phyloP scores from a whole-genome alignment of 257 asterid genomes.

The Solanum paucissectum region DNA sequence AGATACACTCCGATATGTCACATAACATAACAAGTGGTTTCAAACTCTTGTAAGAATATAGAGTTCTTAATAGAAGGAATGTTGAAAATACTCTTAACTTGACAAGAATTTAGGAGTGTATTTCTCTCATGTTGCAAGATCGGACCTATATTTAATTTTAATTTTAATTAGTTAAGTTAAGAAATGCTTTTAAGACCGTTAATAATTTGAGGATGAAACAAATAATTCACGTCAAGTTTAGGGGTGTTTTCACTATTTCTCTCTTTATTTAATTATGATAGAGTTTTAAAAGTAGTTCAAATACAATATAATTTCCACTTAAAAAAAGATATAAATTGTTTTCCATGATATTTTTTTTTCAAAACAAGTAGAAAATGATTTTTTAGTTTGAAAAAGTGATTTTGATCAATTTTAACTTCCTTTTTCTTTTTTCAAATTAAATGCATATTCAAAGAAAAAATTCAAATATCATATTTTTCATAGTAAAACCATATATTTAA shows the following conservation, averaged over 20 bases:
- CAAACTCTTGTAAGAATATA: too few relatives aligned
- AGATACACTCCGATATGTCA: fast-evolving
- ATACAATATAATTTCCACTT: neutral
- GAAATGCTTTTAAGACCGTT: fast-evolving
- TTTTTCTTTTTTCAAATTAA: fast-evolving
- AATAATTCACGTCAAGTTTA: too few relatives aligned
- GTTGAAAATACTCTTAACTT: too few relatives aligned
- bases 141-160: too few relatives aligned
- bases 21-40: fast-evolving
- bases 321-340: neutral
- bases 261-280: neutral
- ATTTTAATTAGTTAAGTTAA: neutral
- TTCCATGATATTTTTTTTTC: neutral
- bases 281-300: neutral
- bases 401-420: neutral
- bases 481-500: too few relatives aligned
- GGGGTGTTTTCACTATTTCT: fast-evolving
- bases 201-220: too few relatives aligned
- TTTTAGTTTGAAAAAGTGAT: neutral
- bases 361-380: neutral
- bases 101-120: fast-evolving
- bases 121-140: fast-evolving
- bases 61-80: neutral
- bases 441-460: neutral
- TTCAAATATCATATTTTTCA: neutral